These are phyloP conservation scores for Ulota crispa DNA, from an alignment of 225 moss, liverwort and hornwort genomes.

Conservation along the genomic window DNA sequence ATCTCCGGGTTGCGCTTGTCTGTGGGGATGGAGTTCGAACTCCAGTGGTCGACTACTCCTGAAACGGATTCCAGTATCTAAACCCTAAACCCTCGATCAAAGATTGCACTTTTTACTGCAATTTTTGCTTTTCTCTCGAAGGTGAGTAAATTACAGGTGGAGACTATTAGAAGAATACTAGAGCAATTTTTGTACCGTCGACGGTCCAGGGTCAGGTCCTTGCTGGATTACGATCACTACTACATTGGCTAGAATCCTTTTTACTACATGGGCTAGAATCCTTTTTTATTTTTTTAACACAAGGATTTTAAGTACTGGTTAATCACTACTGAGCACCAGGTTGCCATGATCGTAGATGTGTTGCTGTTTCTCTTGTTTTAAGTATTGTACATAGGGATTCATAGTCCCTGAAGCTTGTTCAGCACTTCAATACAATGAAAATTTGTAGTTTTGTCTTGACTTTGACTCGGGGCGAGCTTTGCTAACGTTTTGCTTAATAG, in stretches of 20 bases:
- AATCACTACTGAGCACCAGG: background rate
- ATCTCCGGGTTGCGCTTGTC: conserved; percentile 36
- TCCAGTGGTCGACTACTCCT: conserved; percentile 35
- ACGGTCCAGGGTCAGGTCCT: background rate
- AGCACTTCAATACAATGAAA: background rate
- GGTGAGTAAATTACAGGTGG: conserved; percentile 21
- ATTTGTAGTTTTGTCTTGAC: background rate
- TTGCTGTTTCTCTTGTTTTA: background rate
- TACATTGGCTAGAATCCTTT: conserved; percentile 10
- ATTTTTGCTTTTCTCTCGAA: background rate
- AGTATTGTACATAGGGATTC: background rate
- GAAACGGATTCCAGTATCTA: conserved; percentile 23
- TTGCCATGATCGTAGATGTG: conserved; percentile 1
- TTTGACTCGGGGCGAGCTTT: background rate
- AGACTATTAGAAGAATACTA: background rate
- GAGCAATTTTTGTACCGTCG: conserved; percentile 8
- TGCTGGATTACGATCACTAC: background rate
- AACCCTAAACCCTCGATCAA: background rate
- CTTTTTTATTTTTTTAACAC: conserved; percentile 15
- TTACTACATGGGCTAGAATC: conserved; percentile 6
- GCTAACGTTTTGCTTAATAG: background rate
- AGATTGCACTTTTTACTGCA: background rate
- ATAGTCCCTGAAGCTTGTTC: conserved; percentile 14
- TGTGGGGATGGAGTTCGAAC: conserved; percentile 42
- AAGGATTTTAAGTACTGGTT: conserved; percentile 14